Percentiles rank a stretch among this genome's conserved stretches.
Conservation (phyloP, 495 filamentous ascomycete genomes). For the Penicillium taxi region DNA sequence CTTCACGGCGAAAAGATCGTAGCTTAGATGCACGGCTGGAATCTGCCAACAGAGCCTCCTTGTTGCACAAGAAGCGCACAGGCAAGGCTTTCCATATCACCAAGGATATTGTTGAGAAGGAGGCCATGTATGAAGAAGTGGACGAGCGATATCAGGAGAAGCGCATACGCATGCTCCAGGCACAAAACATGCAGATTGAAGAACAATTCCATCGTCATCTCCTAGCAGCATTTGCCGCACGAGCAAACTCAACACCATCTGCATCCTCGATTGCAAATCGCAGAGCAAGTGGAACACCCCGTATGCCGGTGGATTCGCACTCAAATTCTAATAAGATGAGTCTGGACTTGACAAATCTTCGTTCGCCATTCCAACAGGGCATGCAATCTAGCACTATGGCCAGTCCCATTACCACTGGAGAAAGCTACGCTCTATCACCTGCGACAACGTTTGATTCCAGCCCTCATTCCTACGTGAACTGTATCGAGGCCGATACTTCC, state of each 20-base stretch:
- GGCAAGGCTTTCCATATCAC: slow-evolving; percentile 77
- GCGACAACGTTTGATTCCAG: slow-evolving; percentile 17
- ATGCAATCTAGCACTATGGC: slow-evolving; percentile 20
- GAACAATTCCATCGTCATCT: slow-evolving; percentile 36
- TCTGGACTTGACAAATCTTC: slow-evolving; percentile 31
- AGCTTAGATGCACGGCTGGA: slow-evolving; percentile 84
- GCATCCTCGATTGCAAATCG: slow-evolving; percentile 17
- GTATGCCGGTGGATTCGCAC: slow-evolving; percentile 21
- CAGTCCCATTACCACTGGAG: slow-evolving; percentile 19
- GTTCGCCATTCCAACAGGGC: slow-evolving; percentile 23
- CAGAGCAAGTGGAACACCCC: slow-evolving; percentile 20
- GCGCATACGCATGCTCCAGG: slow-evolving; percentile 35
- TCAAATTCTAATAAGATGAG: slow-evolving; percentile 31
- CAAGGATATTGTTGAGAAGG: slow-evolving; percentile 79
- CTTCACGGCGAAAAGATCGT: slow-evolving; percentile 83
- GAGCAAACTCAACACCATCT: slow-evolving; percentile 11
- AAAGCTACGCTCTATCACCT: slow-evolving; percentile 28
- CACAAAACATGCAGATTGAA: slow-evolving; percentile 37
- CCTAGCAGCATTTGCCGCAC: slow-evolving; percentile 26
- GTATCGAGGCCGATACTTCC: slow-evolving; percentile 10
- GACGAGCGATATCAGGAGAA: slow-evolving; percentile 57
- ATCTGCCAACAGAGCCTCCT: slow-evolving; percentile 78
- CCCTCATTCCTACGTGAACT: slow-evolving; percentile 22
- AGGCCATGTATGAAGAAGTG: slow-evolving; percentile 97
- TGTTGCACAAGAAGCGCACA: slow-evolving; percentile 84